Conservation (phyloP, 2,329 filamentous ascomycete species). For the Fusarium tjaetaba region DNA sequence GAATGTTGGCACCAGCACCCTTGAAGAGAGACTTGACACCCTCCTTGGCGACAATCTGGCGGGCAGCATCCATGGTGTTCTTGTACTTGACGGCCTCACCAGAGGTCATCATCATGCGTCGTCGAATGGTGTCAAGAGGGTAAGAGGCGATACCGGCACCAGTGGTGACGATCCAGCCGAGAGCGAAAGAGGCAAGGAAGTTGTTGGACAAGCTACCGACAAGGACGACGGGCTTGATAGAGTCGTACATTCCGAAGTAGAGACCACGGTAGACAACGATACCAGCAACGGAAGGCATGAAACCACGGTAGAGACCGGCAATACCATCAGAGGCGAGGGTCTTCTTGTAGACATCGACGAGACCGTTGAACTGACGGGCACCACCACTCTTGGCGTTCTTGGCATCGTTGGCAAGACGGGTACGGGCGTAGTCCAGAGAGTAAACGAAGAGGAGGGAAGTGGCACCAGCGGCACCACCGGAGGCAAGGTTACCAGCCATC, state of each 20-base stretch:
- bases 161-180: conserved; percentile 99
- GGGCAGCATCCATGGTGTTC: conserved; percentile 92
- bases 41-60: conserved; percentile 97
- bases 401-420: conserved; percentile 99
- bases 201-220: conserved; percentile 91
- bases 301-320: conserved; percentile 99
- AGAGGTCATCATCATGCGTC: conserved; percentile 99
- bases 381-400: conserved; percentile 98
- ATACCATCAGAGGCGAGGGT: conserved; percentile 98
- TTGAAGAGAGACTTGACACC: conserved; percentile 99
- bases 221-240: conserved; percentile 98
- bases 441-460: conserved; percentile 99
- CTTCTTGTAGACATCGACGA: conserved; percentile 99
- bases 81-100: conserved; percentile 99
- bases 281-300: conserved; percentile 98
- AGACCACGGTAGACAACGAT: conserved; percentile 99
- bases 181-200: conserved; percentile 99
- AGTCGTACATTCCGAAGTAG: conserved; percentile 99
- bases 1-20: conserved; percentile 99
- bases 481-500: conserved; percentile 99
- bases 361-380: conserved; percentile 99
- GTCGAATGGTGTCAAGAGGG: conserved; percentile 99
- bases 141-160: conserved; percentile 99
- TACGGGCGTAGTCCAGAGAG: conserved; percentile 99
- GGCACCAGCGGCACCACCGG: conserved; percentile 99